Base-by-base conservation (phyloP, 2,329 filamentous ascomycete species). In the Mollisiaceae sp. region DNA sequence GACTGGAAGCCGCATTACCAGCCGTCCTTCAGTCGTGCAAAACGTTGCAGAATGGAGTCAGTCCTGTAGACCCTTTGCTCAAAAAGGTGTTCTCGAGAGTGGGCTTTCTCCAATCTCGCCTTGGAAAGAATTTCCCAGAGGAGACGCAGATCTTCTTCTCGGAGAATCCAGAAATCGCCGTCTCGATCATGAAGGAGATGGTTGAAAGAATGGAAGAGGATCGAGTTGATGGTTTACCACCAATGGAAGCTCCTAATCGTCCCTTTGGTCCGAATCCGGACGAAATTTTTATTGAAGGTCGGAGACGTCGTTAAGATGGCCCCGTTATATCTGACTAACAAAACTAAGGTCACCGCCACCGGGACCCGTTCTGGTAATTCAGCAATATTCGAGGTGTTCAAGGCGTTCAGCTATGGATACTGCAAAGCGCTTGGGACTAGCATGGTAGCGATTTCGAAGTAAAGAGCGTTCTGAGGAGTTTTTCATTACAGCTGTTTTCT, bases 31-130 rank as follows among this genome's bases (percentile, higher is more conserved):
- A 74, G 59, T 76, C 82, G 12, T 83, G 81, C 69, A 74, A 73
- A 18, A 80, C 78, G 69, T 75, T 84, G 12, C 78, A 79, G 69
- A 72, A 75, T 58, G 80, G 79, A 8, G 76, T 84, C n/a, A 78
- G 79, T 41, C 77, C 79, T 64, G 73, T 74, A 11, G 82, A 84
- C 63, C 71, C 73, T 0, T 71, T 84, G 47, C 75, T 84, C 58
- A 80, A 78, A 66, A 83, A 83, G 79, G 72, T 84, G 14, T 80
- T 83, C 68, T 81, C 82, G 8, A 76, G 82, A 41, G 78, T 83
- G 6, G 82, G 82, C 1, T 84, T 83, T 67, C 72, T 84, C 39
- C 80, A 82, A 71, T 77, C 81, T 11, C 66, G 76, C 35, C 67
- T 83, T n/a, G 83, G 80, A 80, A 77, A 79, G 65, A 75, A 75